These are phyloP conservation scores for Trichoderma guizhouense DNA, from an alignment of 2,329 filamentous ascomycete genomes.

Conservation along the genomic window DNA sequence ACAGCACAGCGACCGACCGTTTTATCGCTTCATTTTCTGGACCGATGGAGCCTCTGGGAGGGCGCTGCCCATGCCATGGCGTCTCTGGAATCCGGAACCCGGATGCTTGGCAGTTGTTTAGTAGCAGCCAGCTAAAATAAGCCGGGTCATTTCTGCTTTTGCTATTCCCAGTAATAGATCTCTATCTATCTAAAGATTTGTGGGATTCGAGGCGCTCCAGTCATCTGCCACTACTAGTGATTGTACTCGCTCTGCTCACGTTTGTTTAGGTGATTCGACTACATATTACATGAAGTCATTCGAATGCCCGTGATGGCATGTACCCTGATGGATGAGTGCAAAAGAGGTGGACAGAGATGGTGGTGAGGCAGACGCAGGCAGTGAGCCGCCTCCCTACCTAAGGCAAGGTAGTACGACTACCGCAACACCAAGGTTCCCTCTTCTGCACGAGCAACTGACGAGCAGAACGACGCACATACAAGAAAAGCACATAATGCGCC, in stretches of 20 bases:
- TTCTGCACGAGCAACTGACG: slow-evolving; percentile 15
- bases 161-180: background rate
- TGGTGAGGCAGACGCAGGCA: background rate
- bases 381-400: background rate
- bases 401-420: background rate
- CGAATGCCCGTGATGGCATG: background rate
- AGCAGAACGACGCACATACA: slow-evolving; percentile 12
- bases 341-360: background rate
- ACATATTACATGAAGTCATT: background rate
- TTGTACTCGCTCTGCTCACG: background rate
- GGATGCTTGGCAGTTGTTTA: slow-evolving; percentile 2
- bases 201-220: background rate
- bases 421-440: background rate
- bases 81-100: slow-evolving; percentile 7
- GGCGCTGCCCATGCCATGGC: background rate
- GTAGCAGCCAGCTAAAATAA: background rate
- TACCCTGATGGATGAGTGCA: background rate
- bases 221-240: background rate
- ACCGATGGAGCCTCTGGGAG: background rate
- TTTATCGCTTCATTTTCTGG: background rate
- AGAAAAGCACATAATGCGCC: background rate
- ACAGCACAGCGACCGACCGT: background rate
- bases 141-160: background rate
- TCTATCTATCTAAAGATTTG: background rate
- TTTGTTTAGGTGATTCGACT: background rate